Percentiles rank a stretch among this genome's conserved stretches.
phyloP scores from a whole-genome alignment of 345 rosid genomes.

The Linum trigynum region DNA sequence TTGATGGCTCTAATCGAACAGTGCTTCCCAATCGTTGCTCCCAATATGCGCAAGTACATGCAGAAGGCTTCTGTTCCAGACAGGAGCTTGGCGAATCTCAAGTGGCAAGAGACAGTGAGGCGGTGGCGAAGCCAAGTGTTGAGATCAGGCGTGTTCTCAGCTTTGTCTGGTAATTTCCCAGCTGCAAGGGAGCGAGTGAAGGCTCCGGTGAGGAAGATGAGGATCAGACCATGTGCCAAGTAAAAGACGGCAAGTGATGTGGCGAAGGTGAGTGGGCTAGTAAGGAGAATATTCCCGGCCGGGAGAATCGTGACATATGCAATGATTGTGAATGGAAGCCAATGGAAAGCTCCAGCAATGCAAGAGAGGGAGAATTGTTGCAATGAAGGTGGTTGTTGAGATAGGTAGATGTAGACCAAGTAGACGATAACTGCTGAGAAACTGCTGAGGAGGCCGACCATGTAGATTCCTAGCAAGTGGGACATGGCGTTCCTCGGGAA shows the following conservation, averaged over 20 bases:
- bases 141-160: constrained; percentile 17
- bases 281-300: not conserved
- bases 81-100: constrained; percentile 49
- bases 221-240: constrained; percentile 43
- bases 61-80: constrained; percentile 62
- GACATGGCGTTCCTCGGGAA: constrained; percentile 18
- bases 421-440: constrained; percentile 42
- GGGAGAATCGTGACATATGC: constrained; percentile 40
- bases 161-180: constrained; percentile 22
- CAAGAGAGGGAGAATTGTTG: constrained; percentile 36
- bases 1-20: constrained; percentile 63
- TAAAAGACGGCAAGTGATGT: constrained; percentile 28
- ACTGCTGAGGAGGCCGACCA: constrained; percentile 44
- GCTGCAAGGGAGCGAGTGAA: constrained; percentile 29
- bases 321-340: constrained; percentile 43
- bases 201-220: constrained; percentile 37
- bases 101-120: constrained; percentile 47
- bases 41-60: constrained; percentile 41
- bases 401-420: constrained; percentile 30
- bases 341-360: constrained; percentile 50
- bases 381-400: constrained; percentile 28
- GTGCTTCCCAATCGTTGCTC: constrained; percentile 42
- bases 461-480: constrained; percentile 48
- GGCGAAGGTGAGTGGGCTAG: constrained; percentile 31
- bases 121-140: constrained; percentile 41